Percentiles rank a stretch among this genome's conserved stretches.
phyloP scores from a whole-genome alignment of 257 asterid species.

The Solanum medicagineum region DNA sequence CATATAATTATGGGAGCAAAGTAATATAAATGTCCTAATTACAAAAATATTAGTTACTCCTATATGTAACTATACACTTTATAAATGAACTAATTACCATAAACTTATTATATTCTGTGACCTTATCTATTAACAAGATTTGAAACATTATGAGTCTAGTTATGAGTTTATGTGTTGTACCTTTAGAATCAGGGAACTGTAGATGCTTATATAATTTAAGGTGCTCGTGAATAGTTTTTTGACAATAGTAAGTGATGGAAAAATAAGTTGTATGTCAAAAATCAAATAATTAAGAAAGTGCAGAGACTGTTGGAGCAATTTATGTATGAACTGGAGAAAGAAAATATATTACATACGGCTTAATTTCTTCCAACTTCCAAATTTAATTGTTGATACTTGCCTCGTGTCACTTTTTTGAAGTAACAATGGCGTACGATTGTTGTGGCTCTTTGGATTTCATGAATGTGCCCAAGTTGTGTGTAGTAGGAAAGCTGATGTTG shows the following conservation, averaged over 20 bases:
- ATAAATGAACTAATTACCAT: not conserved
- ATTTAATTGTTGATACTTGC: not conserved
- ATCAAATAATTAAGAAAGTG: not conserved
- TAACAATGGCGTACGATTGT: not conserved
- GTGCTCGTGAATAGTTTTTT: not conserved
- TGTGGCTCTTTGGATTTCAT: not conserved
- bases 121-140: not conserved
- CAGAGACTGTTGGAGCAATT: not conserved
- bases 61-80: not conserved
- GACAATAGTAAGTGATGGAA: not conserved
- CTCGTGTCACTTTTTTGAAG: not conserved
- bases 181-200: not conserved
- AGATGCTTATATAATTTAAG: not conserved
- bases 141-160: not conserved
- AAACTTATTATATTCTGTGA: not conserved
- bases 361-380: not conserved
- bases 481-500: not conserved
- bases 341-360: not conserved
- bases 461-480: not conserved
- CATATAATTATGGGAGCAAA: not conserved
- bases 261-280: not conserved
- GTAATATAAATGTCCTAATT: not conserved
- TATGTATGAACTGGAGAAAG: not conserved
- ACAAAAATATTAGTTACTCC: not conserved
- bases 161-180: not conserved